Evolutionary conservation across 495 filamentous ascomycete species (phyloP), one percentile per base, ranked within the genome.

Genomic region (Aspergillus taichungensis): DNA sequence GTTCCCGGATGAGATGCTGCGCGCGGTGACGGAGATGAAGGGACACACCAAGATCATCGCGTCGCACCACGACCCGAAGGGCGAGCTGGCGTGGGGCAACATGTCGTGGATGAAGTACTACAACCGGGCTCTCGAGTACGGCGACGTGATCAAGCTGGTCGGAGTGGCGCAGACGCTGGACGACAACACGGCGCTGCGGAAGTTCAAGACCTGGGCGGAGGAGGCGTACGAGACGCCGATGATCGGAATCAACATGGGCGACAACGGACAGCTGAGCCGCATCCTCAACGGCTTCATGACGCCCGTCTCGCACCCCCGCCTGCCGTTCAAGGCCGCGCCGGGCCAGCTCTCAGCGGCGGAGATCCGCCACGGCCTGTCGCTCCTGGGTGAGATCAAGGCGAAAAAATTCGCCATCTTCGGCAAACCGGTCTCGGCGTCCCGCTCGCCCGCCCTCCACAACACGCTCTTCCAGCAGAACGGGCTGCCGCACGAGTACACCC

Each of bases 211-310:
- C 30, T 84, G 77, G 76, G 86, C 87, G 50, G 72, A 75, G 30
- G 64, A 76, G 27, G 74, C 80, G 0, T 85, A 94, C 56, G 73
- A 84, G 30, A 78, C 77, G 8, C 92, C 88, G 5, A 58, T 97
- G 50, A 96, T 99, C 56, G 88, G 87, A 3, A 83, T 99, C 66
- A 97, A 99, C 67, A 97, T 97, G 90, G 91, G 94, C 31, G 72
- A 79, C 13, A 69, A 76, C 29, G 92, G 92, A 14, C 90, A 95
- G 62, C 79, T 96, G 11, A 94, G 87, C 58, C 78, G 92, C 30
- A 82, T 99, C 45, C 67, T 90, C 45, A 97, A 97, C 65, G 69
- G 73, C 43, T 97, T 97, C 74, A 77, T 99, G 75, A 97, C 94
- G 2, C 92, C 92, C 3, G 92, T 99, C 18, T 89, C 90, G 12